phyloP scores from a whole-genome alignment of 169 alveolate genomes.

The Eimeria acervulina region DNA sequence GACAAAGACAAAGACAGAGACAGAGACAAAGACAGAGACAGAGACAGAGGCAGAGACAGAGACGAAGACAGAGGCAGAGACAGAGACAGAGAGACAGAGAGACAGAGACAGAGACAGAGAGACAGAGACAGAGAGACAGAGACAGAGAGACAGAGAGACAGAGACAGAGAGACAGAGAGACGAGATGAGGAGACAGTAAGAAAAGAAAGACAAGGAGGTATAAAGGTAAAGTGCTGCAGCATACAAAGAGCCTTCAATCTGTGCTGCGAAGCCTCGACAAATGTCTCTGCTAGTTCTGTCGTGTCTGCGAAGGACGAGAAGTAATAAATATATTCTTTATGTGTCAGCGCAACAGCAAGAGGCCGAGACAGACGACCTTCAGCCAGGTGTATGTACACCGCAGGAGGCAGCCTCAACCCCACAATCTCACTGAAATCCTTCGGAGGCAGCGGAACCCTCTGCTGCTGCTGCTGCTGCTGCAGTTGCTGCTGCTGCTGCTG shows the following conservation, averaged over 20 bases:
- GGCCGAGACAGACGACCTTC: slow-evolving; percentile 13
- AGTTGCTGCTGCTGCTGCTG: background rate
- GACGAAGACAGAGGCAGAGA: too few relatives aligned
- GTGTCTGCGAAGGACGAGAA: background rate
- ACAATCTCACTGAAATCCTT: too few relatives aligned
- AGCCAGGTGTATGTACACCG: too few relatives aligned
- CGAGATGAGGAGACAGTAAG: background rate
- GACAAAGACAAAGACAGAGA: too few relatives aligned
- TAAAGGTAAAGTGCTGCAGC: background rate
- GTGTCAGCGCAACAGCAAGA: slow-evolving; percentile 29
- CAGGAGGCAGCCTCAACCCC: too few relatives aligned
- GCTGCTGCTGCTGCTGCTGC: too few relatives aligned
- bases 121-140: background rate
- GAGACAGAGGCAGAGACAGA: too few relatives aligned
- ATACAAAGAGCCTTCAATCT: background rate
- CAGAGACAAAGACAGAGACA: too few relatives aligned
- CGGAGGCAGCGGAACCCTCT: too few relatives aligned
- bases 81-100: background rate
- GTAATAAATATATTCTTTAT: background rate
- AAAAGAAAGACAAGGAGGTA: too few relatives aligned
- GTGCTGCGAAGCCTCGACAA: slow-evolving; percentile 9
- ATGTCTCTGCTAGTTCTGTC: background rate
- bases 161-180: too few relatives aligned
- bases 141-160: background rate
- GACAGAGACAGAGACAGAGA: background rate